phyloP scores from a whole-genome alignment of 2,329 filamentous ascomycete genomes.

The Cordyceps sp. region DNA sequence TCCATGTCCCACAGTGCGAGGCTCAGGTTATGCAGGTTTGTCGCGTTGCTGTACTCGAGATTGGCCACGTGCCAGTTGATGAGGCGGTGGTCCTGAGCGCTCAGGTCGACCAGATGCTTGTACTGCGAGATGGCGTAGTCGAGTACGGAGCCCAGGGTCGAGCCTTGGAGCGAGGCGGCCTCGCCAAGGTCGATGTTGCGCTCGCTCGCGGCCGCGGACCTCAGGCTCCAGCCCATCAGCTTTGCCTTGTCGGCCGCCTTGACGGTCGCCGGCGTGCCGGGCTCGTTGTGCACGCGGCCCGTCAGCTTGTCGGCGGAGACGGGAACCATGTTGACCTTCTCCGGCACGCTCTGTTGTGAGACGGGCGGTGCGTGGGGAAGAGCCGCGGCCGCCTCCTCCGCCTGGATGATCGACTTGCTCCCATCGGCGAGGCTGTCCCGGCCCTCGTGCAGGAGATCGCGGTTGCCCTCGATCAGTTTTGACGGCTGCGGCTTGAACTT shows the following conservation, averaged over 20 bases:
- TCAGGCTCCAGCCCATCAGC: slow-evolving; percentile 69
- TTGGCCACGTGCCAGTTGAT: slow-evolving; percentile 99
- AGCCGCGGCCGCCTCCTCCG: slow-evolving; percentile 52
- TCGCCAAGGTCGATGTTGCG: slow-evolving; percentile 56
- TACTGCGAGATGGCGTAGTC: slow-evolving; percentile 87
- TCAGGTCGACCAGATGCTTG: slow-evolving; percentile 64
- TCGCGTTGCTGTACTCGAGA: slow-evolving; percentile 92
- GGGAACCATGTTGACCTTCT: slow-evolving; percentile 39
- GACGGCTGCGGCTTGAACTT: slow-evolving; percentile 59
- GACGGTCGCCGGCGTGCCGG: slow-evolving; percentile 49
- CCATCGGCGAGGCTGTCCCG: slow-evolving; percentile 60
- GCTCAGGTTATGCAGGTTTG: slow-evolving; percentile 72
- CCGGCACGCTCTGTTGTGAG: slow-evolving; percentile 34
- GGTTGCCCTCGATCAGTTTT: slow-evolving; percentile 67
- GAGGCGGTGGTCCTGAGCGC: slow-evolving; percentile 71
- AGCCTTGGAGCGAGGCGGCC: slow-evolving; percentile 43
- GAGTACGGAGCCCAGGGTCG: slow-evolving; percentile 79
- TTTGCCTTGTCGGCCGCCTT: slow-evolving; percentile 65
- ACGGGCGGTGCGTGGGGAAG: slow-evolving; percentile 37
- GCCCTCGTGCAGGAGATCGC: slow-evolving; percentile 64
- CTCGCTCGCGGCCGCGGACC: slow-evolving; percentile 41
- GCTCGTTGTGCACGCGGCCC: slow-evolving; percentile 54
- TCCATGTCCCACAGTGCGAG: slow-evolving; percentile 93
- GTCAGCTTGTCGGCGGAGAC: slow-evolving; percentile 53
- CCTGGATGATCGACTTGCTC: slow-evolving; percentile 49